Percentiles rank a stretch among this genome's conserved stretches.
phyloP scores from a whole-genome alignment of 257 asterid species.

The Orobanche coerulescens region DNA sequence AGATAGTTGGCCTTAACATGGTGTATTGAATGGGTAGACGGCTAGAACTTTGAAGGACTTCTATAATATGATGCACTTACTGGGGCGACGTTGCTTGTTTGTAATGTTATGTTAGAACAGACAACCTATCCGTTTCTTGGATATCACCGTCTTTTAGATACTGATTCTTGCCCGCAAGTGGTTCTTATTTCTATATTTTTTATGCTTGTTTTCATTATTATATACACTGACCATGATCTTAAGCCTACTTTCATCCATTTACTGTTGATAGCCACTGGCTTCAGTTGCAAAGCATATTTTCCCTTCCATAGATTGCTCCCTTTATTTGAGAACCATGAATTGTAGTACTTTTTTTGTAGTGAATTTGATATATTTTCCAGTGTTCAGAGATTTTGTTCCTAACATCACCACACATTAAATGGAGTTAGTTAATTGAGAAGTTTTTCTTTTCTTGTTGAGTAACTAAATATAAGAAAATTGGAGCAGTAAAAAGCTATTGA shows the following conservation, averaged over 20 bases:
- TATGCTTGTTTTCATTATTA: not conserved
- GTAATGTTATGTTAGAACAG: constrained; percentile 2
- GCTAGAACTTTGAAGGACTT: not conserved
- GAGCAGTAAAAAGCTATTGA: constrained; percentile 5
- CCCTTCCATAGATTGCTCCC: not conserved
- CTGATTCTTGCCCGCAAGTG: constrained; percentile 1
- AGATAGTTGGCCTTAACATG: constrained; percentile 8
- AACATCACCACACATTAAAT: not conserved
- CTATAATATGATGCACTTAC: not conserved
- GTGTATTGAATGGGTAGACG: not conserved
- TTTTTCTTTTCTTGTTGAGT: constrained; percentile 4
- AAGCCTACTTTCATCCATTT: constrained; percentile 1
- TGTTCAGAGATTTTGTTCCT: constrained; percentile 4
- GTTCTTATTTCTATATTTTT: not conserved
- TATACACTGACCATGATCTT: not conserved
- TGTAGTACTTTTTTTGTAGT: not conserved
- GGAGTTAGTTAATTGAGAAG: not conserved
- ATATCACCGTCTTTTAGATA: not conserved
- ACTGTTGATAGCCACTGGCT: too few relatives aligned
- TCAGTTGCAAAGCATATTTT: not conserved
- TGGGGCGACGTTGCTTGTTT: not conserved
- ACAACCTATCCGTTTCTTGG: not conserved
- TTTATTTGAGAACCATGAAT: not conserved
- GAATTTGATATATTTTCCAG: not conserved
- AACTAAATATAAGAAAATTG: not conserved